Percentiles rank a stretch among this genome's conserved stretches.
Evolutionary conservation across 192 early-diverging fungal genomes (phyloP).

Genomic region (Linnemannia elongata): DNA sequence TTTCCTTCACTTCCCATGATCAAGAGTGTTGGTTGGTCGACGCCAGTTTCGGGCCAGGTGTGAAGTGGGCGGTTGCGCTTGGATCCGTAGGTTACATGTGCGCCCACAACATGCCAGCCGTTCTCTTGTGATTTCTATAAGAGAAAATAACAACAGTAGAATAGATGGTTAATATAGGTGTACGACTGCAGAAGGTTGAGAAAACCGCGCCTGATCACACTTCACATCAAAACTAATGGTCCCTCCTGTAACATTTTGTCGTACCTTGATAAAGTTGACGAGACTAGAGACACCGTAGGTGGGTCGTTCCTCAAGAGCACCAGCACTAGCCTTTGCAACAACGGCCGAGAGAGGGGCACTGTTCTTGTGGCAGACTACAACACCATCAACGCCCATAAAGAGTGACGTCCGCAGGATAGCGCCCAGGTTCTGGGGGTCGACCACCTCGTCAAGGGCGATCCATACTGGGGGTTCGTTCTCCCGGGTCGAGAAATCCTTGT

Average conservation of each 20-base stretch:
- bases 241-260: slow-evolving; percentile 13
- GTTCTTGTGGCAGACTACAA: slow-evolving; percentile 66
- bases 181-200: background rate
- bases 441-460: slow-evolving; percentile 68
- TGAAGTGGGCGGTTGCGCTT: slow-evolving; percentile 45
- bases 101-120: slow-evolving; percentile 67
- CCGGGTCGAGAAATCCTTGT: slow-evolving; percentile 5
- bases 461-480: slow-evolving; percentile 57
- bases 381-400: slow-evolving; percentile 78
- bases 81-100: slow-evolving; percentile 44
- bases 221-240: background rate
- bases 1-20: slow-evolving; percentile 79
- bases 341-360: slow-evolving; percentile 74
- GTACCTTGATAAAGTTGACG: slow-evolving; percentile 69
- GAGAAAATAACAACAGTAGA: background rate
- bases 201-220: background rate
- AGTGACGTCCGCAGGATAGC: slow-evolving; percentile 74
- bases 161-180: background rate
- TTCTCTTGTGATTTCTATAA: slow-evolving; percentile 56
- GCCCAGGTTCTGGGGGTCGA: slow-evolving; percentile 79
- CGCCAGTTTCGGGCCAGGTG: slow-evolving; percentile 41
- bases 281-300: slow-evolving; percentile 70
- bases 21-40: slow-evolving; percentile 61
- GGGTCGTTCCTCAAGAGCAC: slow-evolving; percentile 76
- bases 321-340: slow-evolving; percentile 77